Base-by-base conservation (phyloP, 768 basidiomycete genomes). In the Agaricus sinodeliciosus region DNA sequence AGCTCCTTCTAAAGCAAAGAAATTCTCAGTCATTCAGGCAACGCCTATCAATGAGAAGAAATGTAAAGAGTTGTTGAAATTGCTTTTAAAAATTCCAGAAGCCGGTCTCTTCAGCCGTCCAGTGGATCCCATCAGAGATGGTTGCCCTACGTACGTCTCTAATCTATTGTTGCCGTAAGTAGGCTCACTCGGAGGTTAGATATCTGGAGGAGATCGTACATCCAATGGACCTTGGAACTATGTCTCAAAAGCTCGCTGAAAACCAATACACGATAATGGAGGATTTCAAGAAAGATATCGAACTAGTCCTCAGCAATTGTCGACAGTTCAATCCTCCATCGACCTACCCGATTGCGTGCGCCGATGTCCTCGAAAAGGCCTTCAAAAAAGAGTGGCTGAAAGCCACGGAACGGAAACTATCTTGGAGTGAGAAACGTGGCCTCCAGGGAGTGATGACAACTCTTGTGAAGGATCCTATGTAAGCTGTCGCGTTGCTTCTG, bases 181-280 rank as follows among this genome's bases (percentile, higher is more conserved):
- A 61, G 45, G 16, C 13, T 40, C n/a, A 57, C 19, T 11, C 49
- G 26, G 36, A 49, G 35, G 28, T 15, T 60, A 96, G 93, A 16
- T 98, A 98, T 66, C 82, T 89, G 56, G 83, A 94, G 4, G 95
- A 97, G 68, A 95, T 98, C 63, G 69, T 80, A 55, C 71, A 87
- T 58, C 95, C 95, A 5, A 97, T 97, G 95, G 94, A 97, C 68
- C 84, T 97, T 48, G 81, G 81, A 8, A 95, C 94, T 2, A 88
- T 96, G 59, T 66, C 66, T 12, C 70, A 73, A 36, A 91, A 89
- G 62, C 70, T 96, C 55, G 73, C 76, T 36, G 71, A 79, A 48
- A 79, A 76, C 45, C 72, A 78, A 60, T 99, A 98, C 65, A 58
- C 70, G 11, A 85, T 80, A 2, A 90, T 94, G 85, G 91, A 88